These are phyloP conservation scores for Nicotiana rustica DNA, from an alignment of 305 asterid genomes.

Conservation along the genomic window DNA sequence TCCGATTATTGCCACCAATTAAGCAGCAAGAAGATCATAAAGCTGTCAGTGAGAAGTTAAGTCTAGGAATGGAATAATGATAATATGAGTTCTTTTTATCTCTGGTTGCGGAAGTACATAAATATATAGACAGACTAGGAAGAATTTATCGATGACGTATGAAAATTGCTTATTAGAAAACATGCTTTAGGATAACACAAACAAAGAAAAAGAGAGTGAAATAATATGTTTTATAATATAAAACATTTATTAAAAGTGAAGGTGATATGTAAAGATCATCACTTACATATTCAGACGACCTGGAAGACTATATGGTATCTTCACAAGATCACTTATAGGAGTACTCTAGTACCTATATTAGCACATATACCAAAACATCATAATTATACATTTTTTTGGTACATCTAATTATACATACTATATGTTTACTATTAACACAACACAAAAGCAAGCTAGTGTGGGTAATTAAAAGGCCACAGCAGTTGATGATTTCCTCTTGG, in stretches of 20 bases:
- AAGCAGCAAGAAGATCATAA: too few relatives aligned
- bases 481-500: constrained; percentile 10
- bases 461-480: constrained; percentile 9
- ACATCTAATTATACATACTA: not conserved
- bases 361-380: not conserved
- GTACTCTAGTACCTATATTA: not conserved
- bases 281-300: constrained; percentile 7
- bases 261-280: constrained; percentile 7
- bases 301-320: constrained; percentile 3
- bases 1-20: too few relatives aligned
- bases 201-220: too few relatives aligned
- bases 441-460: constrained; percentile 3
- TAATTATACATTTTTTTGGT: not conserved
- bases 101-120: too few relatives aligned
- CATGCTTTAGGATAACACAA: too few relatives aligned
- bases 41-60: too few relatives aligned
- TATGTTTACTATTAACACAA: not conserved
- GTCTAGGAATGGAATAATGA: too few relatives aligned
- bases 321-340: not conserved
- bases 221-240: too few relatives aligned
- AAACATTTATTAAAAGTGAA: constrained; percentile 12
- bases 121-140: too few relatives aligned
- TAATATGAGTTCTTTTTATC: too few relatives aligned
- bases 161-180: too few relatives aligned
- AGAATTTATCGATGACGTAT: too few relatives aligned